Evolutionary conservation across 2,329 filamentous ascomycete genomes (phyloP), one percentile per base, ranked within the genome.

Genomic region (Xylariales sp.): DNA sequence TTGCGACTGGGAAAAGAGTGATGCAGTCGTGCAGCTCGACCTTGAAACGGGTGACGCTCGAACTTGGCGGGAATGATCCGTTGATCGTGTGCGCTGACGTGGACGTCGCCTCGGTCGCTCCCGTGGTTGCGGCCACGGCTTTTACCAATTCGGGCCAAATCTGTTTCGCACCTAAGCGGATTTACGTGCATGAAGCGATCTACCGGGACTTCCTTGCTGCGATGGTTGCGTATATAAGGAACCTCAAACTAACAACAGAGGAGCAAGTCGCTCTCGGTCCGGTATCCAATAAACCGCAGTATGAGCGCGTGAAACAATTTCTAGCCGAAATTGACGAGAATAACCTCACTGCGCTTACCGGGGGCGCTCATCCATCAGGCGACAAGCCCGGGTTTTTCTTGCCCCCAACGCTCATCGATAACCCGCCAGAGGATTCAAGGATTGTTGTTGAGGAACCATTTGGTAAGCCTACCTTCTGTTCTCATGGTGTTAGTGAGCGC

Each of bases 31-130:
- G 82, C 59, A 12, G 36, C 36, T 41, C 36, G 12, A 80, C 84
- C 23, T 78, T 91, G 30, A 90, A 90, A 81, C 81, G 87, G 48
- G 82, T 88, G 16, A 89, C 85, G 0, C 83, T 90, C 14, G 89
- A 90, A 76, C 82, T 90, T 6, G 86, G 87, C 46, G 88, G 87
- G 48, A 90, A 90, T 72, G 87, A 89, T 67, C 82, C 87, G 1
- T 84, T 85, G 16, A 87, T 90, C 69, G 80, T 90, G 41, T 81
- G 84, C 41, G 82, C 83, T 0, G 87, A 89, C 68, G 85, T 89
- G 8, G 85, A 90, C 63, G 18, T 61, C 10, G 54, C 30, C n/a
- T 32, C 23, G 2, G 39, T 54, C 23, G 43, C 54, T 16, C 39
- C 57, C 12, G 41, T 81, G 16, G 81, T 83, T 7, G 85, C 84